phyloP scores from a whole-genome alignment of 202 grass and related monocot genomes.

The Bolboschoenoplectus hybrid region DNA sequence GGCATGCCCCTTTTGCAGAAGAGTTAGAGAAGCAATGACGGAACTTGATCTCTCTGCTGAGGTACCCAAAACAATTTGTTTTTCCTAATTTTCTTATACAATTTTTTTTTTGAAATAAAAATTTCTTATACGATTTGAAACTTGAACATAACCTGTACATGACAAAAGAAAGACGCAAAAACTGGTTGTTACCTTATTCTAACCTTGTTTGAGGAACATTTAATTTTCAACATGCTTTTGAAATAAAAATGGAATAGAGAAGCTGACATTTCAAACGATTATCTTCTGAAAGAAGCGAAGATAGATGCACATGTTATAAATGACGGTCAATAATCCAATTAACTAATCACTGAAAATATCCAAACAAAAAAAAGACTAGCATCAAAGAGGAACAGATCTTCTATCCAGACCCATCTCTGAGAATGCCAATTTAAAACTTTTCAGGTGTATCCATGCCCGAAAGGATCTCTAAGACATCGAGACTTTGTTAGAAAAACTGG shows the following conservation, averaged over 20 bases:
- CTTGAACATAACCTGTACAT: not conserved
- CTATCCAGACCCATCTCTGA: not conserved
- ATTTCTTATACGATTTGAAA: not conserved
- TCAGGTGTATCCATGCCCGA: slow-evolving; percentile 96
- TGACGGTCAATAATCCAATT: not conserved
- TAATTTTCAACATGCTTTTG: not conserved
- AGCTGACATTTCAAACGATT: not conserved
- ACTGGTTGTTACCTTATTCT: not conserved
- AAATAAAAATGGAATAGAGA: not conserved
- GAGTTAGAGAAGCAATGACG: slow-evolving; percentile 92
- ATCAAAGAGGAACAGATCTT: not conserved
- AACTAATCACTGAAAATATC: not conserved
- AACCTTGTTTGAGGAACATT: not conserved
- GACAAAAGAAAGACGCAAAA: not conserved
- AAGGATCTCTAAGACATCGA: slow-evolving; percentile 86
- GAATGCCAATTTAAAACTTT: not conserved
- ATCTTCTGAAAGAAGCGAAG: not conserved
- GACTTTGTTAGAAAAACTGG: slow-evolving; percentile 74
- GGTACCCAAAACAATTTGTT: slow-evolving; percentile 10
- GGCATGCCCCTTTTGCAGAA: slow-evolving; percentile 96
- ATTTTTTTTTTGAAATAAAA: not conserved
- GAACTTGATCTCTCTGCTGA: slow-evolving; percentile 77
- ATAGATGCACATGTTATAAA: not conserved
- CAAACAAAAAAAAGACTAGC: not conserved
- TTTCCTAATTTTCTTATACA: not conserved